Conservation (phyloP, 345 rosid species). For the Rhodamnia argentea region DNA sequence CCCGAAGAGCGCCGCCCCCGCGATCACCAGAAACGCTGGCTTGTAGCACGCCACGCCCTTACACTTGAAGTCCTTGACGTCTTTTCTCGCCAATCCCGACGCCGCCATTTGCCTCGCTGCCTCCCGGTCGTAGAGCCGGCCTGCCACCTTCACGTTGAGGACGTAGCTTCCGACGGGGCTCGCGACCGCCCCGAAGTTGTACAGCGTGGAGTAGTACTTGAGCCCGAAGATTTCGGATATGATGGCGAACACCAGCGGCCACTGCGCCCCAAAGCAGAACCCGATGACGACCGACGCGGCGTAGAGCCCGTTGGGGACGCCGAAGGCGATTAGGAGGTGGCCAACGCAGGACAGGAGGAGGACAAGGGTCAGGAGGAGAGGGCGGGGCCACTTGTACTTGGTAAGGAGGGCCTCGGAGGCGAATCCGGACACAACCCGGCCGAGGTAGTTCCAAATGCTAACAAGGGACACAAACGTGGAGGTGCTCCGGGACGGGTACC, state of each 20-base stretch:
- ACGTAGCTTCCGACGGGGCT: slow-evolving; percentile 28
- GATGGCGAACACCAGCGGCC: slow-evolving; percentile 29
- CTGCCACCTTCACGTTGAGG: slow-evolving; percentile 29
- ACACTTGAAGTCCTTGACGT: slow-evolving; percentile 14
- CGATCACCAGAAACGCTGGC: slow-evolving; percentile 18
- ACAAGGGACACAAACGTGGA: slow-evolving; percentile 13
- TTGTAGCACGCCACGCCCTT: slow-evolving; percentile 15
- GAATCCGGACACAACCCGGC: slow-evolving; percentile 12
- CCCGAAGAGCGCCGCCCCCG: slow-evolving; percentile 18
- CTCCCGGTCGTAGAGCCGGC: slow-evolving; percentile 22
- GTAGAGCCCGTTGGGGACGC: slow-evolving; percentile 22
- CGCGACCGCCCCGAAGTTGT: slow-evolving; percentile 13
- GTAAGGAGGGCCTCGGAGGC: slow-evolving; percentile 8
- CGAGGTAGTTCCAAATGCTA: slow-evolving; percentile 17
- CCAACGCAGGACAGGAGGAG: slow-evolving; percentile 27
- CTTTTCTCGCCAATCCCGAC: slow-evolving; percentile 3
- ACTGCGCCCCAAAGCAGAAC: slow-evolving; percentile 35
- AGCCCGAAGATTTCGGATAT: slow-evolving; percentile 32
- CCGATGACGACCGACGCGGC: slow-evolving; percentile 20
- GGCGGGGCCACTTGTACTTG: slow-evolving; percentile 10
- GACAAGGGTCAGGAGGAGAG: slow-evolving; percentile 15
- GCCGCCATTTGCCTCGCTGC: slow-evolving; percentile 21
- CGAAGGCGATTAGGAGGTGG: slow-evolving; percentile 27
- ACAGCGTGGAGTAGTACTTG: slow-evolving; percentile 32
- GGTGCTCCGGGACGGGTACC: slow-evolving; percentile 5